Evolutionary conservation across 768 basidiomycete species (phyloP).

Genomic region (Amanita thiersii): DNA sequence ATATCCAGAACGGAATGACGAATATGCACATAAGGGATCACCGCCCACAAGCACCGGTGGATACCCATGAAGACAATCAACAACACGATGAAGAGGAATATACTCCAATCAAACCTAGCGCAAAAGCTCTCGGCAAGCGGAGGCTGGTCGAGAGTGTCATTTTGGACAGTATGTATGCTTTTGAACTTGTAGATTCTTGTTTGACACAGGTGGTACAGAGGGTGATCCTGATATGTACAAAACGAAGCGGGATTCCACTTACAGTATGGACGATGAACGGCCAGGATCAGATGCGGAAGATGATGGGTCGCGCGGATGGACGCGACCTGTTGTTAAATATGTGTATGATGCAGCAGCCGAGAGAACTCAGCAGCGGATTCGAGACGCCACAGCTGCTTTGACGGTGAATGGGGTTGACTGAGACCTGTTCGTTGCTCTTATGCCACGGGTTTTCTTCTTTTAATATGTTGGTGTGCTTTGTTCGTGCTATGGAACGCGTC

Average conservation of each 20-base stretch:
- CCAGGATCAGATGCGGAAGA: constrained; percentile 49
- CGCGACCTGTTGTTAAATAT: constrained; percentile 51
- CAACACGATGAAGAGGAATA: constrained; percentile 23
- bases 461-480: too few relatives aligned
- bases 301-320: constrained; percentile 21
- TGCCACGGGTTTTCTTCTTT: too few relatives aligned
- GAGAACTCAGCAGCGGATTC: constrained; percentile 53
- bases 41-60: constrained; percentile 3
- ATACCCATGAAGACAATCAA: constrained; percentile 12
- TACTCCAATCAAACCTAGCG: constrained; percentile 59
- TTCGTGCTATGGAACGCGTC: too few relatives aligned
- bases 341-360: constrained; percentile 95
- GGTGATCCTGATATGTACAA: constrained; percentile 17
- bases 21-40: constrained; percentile 13
- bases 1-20: constrained; percentile 14
- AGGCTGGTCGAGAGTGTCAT: constrained; percentile 44
- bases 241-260: constrained; percentile 11
- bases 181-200: not conserved
- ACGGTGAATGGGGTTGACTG: constrained; percentile 41
- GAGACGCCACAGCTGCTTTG: constrained; percentile 25
- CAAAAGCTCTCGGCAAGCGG: constrained; percentile 85
- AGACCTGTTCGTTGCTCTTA: too few relatives aligned
- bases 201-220: constrained; percentile 49
- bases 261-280: constrained; percentile 24
- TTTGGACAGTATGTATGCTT: not conserved